Evolutionary conservation across 225 moss, liverwort and hornwort genomes (phyloP), one percentile per base, ranked within the genome.

Genomic region (Lunularia cruciata): DNA sequence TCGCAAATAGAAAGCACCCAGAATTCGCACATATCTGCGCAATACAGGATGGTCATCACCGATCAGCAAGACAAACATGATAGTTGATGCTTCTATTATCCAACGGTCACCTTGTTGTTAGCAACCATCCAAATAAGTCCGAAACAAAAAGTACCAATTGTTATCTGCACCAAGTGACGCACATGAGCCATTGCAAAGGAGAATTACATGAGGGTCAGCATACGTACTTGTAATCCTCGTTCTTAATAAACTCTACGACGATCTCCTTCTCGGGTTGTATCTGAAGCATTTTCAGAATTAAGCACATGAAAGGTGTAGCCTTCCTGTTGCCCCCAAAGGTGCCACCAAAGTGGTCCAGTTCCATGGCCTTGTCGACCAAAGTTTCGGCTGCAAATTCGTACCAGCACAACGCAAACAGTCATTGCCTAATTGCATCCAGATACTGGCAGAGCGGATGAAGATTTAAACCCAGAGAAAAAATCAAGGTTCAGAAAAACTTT

Each of bases 201-300:
- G 13, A 6, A 40, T 6, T 40, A 6, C 40, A 40, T 6, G n/a
- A 65, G 25, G 32, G 19, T 6, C 30, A 31, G 32, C 8, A 15
- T 6, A 3, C 72, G 27, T 78, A 96, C 96, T 98, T 98, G 71
- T 98, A 98, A 52, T 98, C 96, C 76, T 98, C 93, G 48, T 98
- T 93, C 84, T 93, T 98, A 49, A 98, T 93, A 36, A 98, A 98
- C 73, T 98, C 96, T 15, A 98, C 96, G 32, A 98, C 96, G 64
- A 98, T 98, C 80, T 98, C 96, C 81, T 98, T 98, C 86, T 98
- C 96, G 34, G 96, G 96, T 77, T 98, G 96, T 68, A 98, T 98
- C 72, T 98, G 96, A 36, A 98, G 93, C 96, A 98, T 98, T 80
- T 98, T 98, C 26, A 98, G 69, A 43, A 86, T 98, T n/a, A 98